Evolutionary conservation across 2,329 filamentous ascomycete genomes (phyloP).

Genomic region (Lasiodiplodia theobromae): DNA sequence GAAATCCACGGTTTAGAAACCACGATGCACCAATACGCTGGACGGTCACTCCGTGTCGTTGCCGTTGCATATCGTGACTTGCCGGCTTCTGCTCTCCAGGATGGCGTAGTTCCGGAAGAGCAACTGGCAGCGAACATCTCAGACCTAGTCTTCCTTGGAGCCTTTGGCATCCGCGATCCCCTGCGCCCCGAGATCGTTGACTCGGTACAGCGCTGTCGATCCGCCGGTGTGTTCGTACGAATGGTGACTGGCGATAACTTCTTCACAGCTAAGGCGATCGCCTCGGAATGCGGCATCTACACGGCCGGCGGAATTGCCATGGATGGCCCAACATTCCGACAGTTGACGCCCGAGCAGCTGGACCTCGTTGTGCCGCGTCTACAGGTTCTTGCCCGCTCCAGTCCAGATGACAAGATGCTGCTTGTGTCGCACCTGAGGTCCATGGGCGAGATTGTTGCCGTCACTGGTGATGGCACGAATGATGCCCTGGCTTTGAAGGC

Average conservation of each 20-base stretch:
- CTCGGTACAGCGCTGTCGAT: slow-evolving; percentile 53
- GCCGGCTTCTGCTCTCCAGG: no score
- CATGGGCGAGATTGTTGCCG: slow-evolving; percentile 59
- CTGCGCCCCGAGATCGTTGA: slow-evolving; percentile 79
- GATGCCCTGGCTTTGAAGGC: slow-evolving; percentile 50
- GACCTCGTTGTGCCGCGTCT: slow-evolving; percentile 66
- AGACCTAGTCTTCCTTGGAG: slow-evolving; percentile 74
- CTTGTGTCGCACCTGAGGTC: slow-evolving; percentile 70
- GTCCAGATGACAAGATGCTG: slow-evolving; percentile 72
- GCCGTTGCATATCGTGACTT: not conserved
- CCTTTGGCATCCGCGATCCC: slow-evolving; percentile 86
- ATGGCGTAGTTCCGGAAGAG: no score
- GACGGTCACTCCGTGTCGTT: not conserved
- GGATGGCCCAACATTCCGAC: slow-evolving; percentile 54
- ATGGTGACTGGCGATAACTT: slow-evolving; percentile 59
- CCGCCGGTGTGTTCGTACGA: slow-evolving; percentile 55
- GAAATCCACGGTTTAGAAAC: slow-evolving; percentile 59
- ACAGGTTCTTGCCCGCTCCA: slow-evolving; percentile 72
- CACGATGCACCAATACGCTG: not conserved
- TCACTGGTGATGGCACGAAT: slow-evolving; percentile 53
- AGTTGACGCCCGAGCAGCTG: slow-evolving; percentile 66
- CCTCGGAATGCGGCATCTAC: slow-evolving; percentile 55
- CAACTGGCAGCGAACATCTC: no score
- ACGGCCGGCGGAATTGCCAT: slow-evolving; percentile 47
- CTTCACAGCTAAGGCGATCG: slow-evolving; percentile 55